phyloP scores from a whole-genome alignment of 2,329 filamentous ascomycete species.

The Fusarium subtropicale region DNA sequence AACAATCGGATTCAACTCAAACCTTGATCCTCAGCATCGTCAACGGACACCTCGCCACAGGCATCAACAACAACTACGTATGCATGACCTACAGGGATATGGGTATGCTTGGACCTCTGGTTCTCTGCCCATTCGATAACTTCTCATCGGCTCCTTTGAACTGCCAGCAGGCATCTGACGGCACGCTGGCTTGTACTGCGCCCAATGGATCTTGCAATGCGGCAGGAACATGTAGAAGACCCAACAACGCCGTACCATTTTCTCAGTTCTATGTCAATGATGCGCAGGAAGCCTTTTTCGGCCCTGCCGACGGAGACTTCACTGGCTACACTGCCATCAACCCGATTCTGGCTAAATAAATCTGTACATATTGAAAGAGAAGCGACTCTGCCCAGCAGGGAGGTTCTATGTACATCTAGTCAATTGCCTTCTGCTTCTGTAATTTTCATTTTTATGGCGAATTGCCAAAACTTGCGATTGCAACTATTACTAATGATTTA shows the following conservation, averaged over 20 bases:
- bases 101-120: neutral
- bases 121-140: constrained; percentile 1
- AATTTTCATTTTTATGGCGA: too few species aligned
- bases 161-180: neutral
- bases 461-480: too few species aligned
- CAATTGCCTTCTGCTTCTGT: too few species aligned
- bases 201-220: rapidly evolving
- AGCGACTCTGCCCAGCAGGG: too few species aligned
- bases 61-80: constrained; percentile 5
- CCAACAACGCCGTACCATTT: rapidly evolving
- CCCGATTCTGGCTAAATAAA: neutral
- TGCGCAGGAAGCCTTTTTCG: neutral
- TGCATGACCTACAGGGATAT: neutral
- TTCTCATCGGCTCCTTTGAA: neutral
- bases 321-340: neutral
- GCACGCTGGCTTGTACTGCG: neutral
- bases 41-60: neutral
- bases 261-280: constrained; percentile 14
- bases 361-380: too few species aligned
- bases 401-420: too few species aligned
- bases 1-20: neutral
- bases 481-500: too few species aligned
- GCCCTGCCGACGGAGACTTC: neutral
- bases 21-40: constrained; percentile 8
- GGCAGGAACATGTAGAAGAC: rapidly evolving